These are phyloP conservation scores for Houttuynia cordata DNA, from an alignment of 164 flowering plant genomes.

Conservation along the genomic window DNA sequence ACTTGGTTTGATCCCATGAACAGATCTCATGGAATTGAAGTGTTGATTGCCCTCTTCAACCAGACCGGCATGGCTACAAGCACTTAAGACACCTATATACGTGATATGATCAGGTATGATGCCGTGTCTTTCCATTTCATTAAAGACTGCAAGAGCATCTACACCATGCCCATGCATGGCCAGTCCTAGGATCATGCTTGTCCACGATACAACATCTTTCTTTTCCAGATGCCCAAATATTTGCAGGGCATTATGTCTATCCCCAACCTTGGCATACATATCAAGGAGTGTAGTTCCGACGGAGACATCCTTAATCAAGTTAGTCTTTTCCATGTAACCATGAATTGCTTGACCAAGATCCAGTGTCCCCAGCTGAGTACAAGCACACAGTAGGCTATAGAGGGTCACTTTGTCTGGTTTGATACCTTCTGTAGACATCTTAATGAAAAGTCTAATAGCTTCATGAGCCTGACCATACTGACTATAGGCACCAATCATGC, in stretches of 20 bases:
- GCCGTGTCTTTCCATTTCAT: slow-evolving; percentile 12
- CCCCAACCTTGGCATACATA: slow-evolving; percentile 25
- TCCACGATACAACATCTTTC: slow-evolving; percentile 21
- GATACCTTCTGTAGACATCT: slow-evolving; percentile 9
- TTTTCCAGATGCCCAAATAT: slow-evolving; percentile 9
- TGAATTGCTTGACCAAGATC: slow-evolving; percentile 19
- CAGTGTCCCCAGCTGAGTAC: slow-evolving; percentile 13
- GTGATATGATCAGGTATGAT: slow-evolving; percentile 20
- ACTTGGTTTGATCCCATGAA: slow-evolving; percentile 13
- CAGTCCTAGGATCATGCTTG: slow-evolving; percentile 25
- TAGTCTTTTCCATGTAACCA: slow-evolving; percentile 12
- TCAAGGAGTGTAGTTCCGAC: slow-evolving; percentile 16
- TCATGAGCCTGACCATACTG: slow-evolving; percentile 13
- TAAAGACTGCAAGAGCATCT: slow-evolving; percentile 14
- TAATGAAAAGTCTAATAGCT: slow-evolving; percentile 13
- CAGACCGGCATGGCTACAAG: slow-evolving; percentile 24
- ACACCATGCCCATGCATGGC: slow-evolving; percentile 20
- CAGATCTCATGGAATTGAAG: slow-evolving; percentile 19
- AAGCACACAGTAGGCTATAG: slow-evolving; percentile 16
- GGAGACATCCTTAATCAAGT: slow-evolving; percentile 4
- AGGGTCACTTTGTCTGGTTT: slow-evolving; percentile 17
- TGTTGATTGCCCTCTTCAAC: slow-evolving; percentile 16
- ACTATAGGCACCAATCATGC: slow-evolving; percentile 19
- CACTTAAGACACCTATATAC: slow-evolving; percentile 18
- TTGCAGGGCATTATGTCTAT: slow-evolving; percentile 12